Base-by-base conservation (phyloP, 2,329 filamentous ascomycete species). In the Ceratocystis variospora region DNA sequence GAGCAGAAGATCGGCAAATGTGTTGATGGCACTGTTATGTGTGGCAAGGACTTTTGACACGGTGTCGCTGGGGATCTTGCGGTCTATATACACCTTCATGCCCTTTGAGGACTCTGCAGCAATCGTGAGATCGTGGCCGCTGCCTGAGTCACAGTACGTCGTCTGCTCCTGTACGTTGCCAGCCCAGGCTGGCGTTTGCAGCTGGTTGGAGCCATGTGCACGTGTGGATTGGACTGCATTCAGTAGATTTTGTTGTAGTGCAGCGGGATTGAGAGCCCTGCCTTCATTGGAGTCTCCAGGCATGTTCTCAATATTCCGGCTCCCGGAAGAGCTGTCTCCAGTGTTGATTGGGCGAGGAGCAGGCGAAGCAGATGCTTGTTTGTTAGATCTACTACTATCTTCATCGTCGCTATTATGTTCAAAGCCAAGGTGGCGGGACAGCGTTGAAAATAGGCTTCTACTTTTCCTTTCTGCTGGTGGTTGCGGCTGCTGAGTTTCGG, bases 91-190 rank as follows among this genome's bases (percentile, higher is more conserved):
- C 45, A 96, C 81, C 68, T 87, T 86, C 75, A 92, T 87, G 3
- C 87, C 84, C 62, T 86, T 85, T 1, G 84, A 82, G 2, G 89
- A 83, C 59, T 89, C 85, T 3, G 87, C 87, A 12, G 85, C 81
- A 71, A 87, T 87, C 17, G 79, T 79, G 10, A 96, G 83, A 74
- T 96, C 86, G 67, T 91, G 84, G 0, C 84, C 85, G 1, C 88
- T 84, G 28, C 79, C 87, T 70, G 84, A 82, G 76, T 96, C 92
- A 74, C 92, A 96, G 76, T 96, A 96, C 0, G 88, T 88, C 48
- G 87, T 83, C 70, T 90, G 88, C 74, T 96, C 91, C 72, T 88
- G 88, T 70, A 96, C 86, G 63, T 86, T 78, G 22, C 63, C 63
- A 45, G 88, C 87, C 64, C 83, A 78, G 0, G 90, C 90, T 25